Percentiles rank a stretch among this genome's conserved stretches.
Evolutionary conservation across 2,329 filamentous ascomycete genomes (phyloP).

Genomic region (Calonectria henricotiae): DNA sequence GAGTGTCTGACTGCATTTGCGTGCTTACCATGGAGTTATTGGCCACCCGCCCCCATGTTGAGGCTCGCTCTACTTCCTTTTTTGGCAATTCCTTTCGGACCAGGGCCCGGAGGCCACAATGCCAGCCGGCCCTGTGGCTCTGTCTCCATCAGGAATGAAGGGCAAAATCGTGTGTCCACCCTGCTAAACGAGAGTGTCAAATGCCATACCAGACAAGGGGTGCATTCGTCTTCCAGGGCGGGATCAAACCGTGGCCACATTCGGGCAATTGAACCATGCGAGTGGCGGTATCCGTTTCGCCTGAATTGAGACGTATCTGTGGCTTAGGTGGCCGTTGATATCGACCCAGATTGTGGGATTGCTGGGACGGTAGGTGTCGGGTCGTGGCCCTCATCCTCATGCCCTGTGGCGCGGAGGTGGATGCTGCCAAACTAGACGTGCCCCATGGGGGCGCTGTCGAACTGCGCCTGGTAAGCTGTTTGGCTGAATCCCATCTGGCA

Average conservation of each 20-base stretch:
- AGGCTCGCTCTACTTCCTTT: conserved; percentile 15
- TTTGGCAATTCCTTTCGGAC: conserved; percentile 19
- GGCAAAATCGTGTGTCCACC: conserved; percentile 18
- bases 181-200: conserved; percentile 21
- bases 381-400: conserved; percentile 1
- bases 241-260: conserved; percentile 4
- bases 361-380: conserved; percentile 7
- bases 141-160: conserved; percentile 3
- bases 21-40: conserved; percentile 9
- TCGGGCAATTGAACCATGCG: conserved; percentile 22
- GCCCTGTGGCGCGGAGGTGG: conserved; percentile 8
- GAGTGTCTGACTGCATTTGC: conserved; percentile 17
- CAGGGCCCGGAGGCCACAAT: conserved; percentile 4
- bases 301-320: conserved; percentile 4
- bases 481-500: conserved; percentile 3
- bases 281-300: conserved; percentile 16
- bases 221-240: conserved; percentile 15
- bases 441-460: neutral
- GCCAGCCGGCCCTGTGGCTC: neutral
- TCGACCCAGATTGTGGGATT: conserved; percentile 12
- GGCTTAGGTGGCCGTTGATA: conserved; percentile 3
- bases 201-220: conserved; percentile 16
- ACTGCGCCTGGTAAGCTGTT: neutral
- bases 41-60: neutral
- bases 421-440: conserved; percentile 8